Base-by-base conservation (phyloP, 768 basidiomycete species). In the Scleroderma citrinum region DNA sequence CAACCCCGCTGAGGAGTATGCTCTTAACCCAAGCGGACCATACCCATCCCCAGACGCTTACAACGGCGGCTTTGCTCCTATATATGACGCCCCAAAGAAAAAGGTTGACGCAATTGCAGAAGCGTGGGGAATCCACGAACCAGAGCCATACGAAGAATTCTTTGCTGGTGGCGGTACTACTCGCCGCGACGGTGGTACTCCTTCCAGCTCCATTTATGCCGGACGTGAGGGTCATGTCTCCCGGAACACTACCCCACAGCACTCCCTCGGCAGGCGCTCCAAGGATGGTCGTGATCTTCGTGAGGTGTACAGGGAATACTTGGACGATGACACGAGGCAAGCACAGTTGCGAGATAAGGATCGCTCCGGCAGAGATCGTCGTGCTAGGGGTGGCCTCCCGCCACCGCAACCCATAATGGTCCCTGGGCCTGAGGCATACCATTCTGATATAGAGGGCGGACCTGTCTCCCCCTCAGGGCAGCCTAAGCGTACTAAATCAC, bases 111-210 rank as follows among this genome's bases (percentile, higher is more conserved):
- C 87, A 32, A 83, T 93, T 50, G 90, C 90, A 40, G 91, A 92
- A 67, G 91, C 91, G 1, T 92, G 91, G 91, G 91, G 91, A 32
- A 90, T 89, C 44, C 87, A 91, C 57, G 91, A 92, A 59, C 91
- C 91, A 5, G 91, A 93, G 61, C 91, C 91, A 7, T 92, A 78
- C 58, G 90, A 93, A 58, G 90, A 93, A 58, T 93, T 92, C 62
- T 87, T 81, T 54, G 89, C 88, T 20, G 91, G 87, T 17, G 85
- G 87, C 38, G 85, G 85, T 49, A 66, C 54, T 46, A 64, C 56
- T 48, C 75, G 59, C 54, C 68, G 61, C 43, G 77, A 74, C 23
- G 82, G 81, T 43, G 65, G 67, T n/a, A 81, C 83, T 5, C 78
- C 81, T 12, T 69, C 82, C 31, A 81, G 76, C 59, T 85, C 85